Conservation (phyloP, 257 asterid genomes). For the Solanum habrochaites region DNA sequence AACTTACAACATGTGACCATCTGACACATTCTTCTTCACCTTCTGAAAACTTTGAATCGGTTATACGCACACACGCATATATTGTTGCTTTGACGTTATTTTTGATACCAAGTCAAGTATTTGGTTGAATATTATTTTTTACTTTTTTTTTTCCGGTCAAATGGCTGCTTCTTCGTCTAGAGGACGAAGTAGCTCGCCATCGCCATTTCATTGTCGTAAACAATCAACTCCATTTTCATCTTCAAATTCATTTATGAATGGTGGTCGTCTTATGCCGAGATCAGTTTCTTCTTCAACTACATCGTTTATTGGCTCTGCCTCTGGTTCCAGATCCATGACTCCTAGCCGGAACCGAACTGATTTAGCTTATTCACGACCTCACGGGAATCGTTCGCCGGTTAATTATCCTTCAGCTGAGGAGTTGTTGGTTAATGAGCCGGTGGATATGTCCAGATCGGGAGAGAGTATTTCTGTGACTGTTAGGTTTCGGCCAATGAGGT, state of each 20-base stretch:
- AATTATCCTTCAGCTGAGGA: constrained; percentile 59
- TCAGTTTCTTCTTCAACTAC: constrained; percentile 57
- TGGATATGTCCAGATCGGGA: constrained; percentile 65
- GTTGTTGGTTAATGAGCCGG: constrained; percentile 46
- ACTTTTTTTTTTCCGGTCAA: constrained; percentile 2
- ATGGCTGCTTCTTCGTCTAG: constrained; percentile 92
- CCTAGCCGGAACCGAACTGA: constrained; percentile 33
- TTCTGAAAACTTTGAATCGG: background rate
- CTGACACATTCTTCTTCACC: constrained; percentile 60
- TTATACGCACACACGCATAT: background rate
- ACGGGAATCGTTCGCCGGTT: constrained; percentile 38
- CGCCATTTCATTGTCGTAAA: constrained; percentile 52
- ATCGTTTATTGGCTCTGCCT: constrained; percentile 50
- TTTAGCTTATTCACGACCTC: constrained; percentile 18
- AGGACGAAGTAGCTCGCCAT: constrained; percentile 84
- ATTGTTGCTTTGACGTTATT: background rate
- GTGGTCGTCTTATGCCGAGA: constrained; percentile 46
- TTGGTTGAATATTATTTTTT: background rate
- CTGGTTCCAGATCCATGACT: constrained; percentile 71
- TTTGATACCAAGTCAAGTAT: background rate
- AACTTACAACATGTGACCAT: constrained; percentile 55
- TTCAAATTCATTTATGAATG: constrained; percentile 71
- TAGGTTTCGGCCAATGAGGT: constrained; percentile 45
- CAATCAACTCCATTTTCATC: constrained; percentile 69
- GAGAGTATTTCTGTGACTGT: constrained; percentile 93